These are phyloP conservation scores for Pleurotus citrinopileatus DNA, from an alignment of 768 basidiomycete genomes.

Conservation along the genomic window DNA sequence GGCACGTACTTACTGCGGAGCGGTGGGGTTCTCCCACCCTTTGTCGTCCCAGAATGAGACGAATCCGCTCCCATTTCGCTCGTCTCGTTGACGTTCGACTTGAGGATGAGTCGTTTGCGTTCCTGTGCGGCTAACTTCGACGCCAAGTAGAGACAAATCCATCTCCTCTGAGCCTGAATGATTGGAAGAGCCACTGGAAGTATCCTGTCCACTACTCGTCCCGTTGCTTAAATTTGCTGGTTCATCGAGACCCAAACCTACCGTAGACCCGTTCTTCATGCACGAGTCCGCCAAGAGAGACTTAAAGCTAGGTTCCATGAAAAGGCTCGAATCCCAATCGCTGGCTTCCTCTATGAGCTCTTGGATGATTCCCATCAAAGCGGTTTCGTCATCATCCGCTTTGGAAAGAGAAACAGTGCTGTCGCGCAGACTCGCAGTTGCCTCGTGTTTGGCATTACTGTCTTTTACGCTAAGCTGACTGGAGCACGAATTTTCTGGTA, in stretches of 20 bases:
- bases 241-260: neutral
- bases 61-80: neutral
- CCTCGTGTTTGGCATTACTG: neutral
- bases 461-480: neutral
- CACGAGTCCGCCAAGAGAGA: slow-evolving; percentile 35
- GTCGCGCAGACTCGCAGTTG: neutral
- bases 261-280: slow-evolving; percentile 2
- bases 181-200: slow-evolving; percentile 9
- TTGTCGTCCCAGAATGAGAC: slow-evolving; percentile 20
- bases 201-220: neutral
- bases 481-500: slow-evolving; percentile 27
- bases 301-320: slow-evolving; percentile 46
- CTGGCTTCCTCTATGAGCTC: slow-evolving; percentile 49
- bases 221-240: neutral
- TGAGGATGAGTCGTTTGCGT: slow-evolving; percentile 8
- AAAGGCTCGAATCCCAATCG: slow-evolving; percentile 48
- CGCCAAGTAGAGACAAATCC: slow-evolving; percentile 20
- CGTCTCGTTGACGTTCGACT: slow-evolving; percentile 8
- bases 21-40: slow-evolving; percentile 5
- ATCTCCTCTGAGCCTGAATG: slow-evolving; percentile 18
- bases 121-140: slow-evolving; percentile 17
- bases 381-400: slow-evolving; percentile 21
- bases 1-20: neutral
- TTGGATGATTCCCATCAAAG: slow-evolving; percentile 39
- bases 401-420: neutral